Percentiles rank a stretch among this genome's conserved stretches.
These are phyloP conservation scores for Calocybe cyanea DNA, from an alignment of 768 basidiomycete species.

Conservation along the genomic window DNA sequence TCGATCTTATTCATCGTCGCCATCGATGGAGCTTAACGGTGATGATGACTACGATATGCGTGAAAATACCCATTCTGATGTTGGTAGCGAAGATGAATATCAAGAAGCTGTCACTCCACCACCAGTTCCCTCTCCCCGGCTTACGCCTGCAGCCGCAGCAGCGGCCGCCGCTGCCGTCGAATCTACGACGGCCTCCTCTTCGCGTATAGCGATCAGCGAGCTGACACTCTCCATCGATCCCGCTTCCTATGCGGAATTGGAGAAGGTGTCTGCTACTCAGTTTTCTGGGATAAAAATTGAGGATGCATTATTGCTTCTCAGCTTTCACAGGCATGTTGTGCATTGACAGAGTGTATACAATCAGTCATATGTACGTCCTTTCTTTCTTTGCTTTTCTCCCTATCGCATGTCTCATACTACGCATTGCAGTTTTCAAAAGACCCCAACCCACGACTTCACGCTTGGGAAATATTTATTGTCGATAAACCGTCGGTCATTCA, in stretches of 20 bases:
- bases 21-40: constrained; percentile 49
- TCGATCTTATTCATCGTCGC: constrained; percentile 49
- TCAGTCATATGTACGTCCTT: constrained; percentile 4
- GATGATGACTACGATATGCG: constrained; percentile 39
- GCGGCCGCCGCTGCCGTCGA: too few species aligned
- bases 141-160: constrained; percentile 24
- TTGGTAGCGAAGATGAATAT: constrained; percentile 67
- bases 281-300: constrained; percentile 62
- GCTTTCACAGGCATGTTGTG: constrained; percentile 67
- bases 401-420: background rate
- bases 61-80: constrained; percentile 43
- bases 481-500: too few species aligned
- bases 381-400: background rate
- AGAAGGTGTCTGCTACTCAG: constrained; percentile 39
- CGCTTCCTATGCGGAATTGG: constrained; percentile 42
- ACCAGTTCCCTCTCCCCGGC: constrained; percentile 43
- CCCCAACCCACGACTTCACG: too few species aligned
- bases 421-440: too few species aligned
- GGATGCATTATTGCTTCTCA: constrained; percentile 70
- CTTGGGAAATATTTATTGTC: too few species aligned
- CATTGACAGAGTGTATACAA: constrained; percentile 31
- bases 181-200: constrained; percentile 23
- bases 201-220: constrained; percentile 25
- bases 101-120: constrained; percentile 75
- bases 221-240: constrained; percentile 36